Base-by-base conservation (phyloP, 352 stramenopile genomes). In the Phytophthora pinifolia region DNA sequence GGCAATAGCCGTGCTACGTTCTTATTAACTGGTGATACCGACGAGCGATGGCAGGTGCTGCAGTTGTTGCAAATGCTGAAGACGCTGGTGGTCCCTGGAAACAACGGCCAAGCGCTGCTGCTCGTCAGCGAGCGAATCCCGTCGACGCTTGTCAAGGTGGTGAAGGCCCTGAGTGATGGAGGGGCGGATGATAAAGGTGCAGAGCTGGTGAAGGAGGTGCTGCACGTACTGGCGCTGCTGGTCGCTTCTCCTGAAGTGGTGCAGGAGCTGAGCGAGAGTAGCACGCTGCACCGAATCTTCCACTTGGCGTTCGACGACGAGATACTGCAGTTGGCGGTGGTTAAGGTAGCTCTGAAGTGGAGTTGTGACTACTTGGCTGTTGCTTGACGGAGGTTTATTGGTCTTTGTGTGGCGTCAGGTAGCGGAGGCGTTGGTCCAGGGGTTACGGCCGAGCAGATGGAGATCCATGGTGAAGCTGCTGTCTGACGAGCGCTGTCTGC, bases 281-380 rank as follows among this genome's bases (percentile, higher is more conserved):
- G 59, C 25, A 78, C 75, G 2, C 39, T 84, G 17, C 77, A 88
- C 62, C 68, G 72, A 3, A 61, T 88, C 14, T 84, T 88, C 38
- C 37, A 65, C 35, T 38, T 88, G 30, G 49, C 35, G 4, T 83
- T 84, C 53, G 27, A 47, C 1, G 31, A 46, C 7, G 46, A 64
- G 42, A 30, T 9, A 9, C 34, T 59, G 30, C 59, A 67, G 14
- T 31, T 63, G 25, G 41, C 29, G 10, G 59, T 54, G 6, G 25
- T 67, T 6, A 52, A 59, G 53, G 59, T 67, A 67, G 25, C 14
- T 41, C 14, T 14, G 25, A 29, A 14, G 9, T 52, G 4, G 34
- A 18, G 54, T 29, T 15, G 15, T 27, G 6, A 14, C 13, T 29
- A 29, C 25, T 29, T 29, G 25, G 25, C 25, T 29, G 6, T 33